phyloP scores from a whole-genome alignment of 306 rosid species.

The Sophora flavescens region DNA sequence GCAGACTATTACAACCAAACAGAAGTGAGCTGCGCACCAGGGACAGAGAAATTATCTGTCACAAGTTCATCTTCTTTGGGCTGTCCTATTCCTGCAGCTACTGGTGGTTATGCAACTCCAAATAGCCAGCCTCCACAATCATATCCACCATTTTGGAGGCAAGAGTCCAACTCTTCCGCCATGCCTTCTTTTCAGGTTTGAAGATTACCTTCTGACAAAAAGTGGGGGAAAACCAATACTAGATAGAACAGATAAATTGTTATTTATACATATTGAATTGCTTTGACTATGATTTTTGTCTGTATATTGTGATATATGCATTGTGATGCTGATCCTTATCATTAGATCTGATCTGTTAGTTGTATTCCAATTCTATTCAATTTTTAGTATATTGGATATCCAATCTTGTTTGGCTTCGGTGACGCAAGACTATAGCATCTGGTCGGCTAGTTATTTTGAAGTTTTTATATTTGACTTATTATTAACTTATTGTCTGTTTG shows the following conservation, averaged over 20 bases:
- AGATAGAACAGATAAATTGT: neutral
- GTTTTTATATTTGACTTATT: conserved; percentile 41
- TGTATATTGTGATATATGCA: conserved; percentile 14
- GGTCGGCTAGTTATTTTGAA: conserved; percentile 40
- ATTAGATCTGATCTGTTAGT: conserved; percentile 20
- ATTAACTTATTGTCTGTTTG: conserved; percentile 47
- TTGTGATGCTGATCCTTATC: conserved; percentile 4
- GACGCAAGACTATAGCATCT: conserved; percentile 36
- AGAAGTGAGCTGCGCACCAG: conserved; percentile 99
- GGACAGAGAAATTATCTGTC: conserved; percentile 87
- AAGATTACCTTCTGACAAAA: conserved; percentile 45
- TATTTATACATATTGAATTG: conserved; percentile 27
- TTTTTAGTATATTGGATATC: conserved; percentile 38
- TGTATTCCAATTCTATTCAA: conserved; percentile 20
- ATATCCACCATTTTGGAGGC: conserved; percentile 78
- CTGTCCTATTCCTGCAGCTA: conserved; percentile 65
- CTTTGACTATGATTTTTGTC: conserved; percentile 23
- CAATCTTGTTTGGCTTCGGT: conserved; percentile 39
- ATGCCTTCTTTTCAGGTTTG: conserved; percentile 89
- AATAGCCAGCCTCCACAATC: conserved; percentile 70
- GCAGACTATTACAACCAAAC: conserved; percentile 90
- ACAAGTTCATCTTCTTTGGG: conserved; percentile 65
- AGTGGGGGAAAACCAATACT: conserved; percentile 39
- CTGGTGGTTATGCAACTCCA: conserved; percentile 65
- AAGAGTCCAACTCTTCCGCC: conserved; percentile 74